These are phyloP conservation scores for Agroathelia rolfsii DNA, from an alignment of 1,284 basidiomycete genomes.

Conservation along the genomic window DNA sequence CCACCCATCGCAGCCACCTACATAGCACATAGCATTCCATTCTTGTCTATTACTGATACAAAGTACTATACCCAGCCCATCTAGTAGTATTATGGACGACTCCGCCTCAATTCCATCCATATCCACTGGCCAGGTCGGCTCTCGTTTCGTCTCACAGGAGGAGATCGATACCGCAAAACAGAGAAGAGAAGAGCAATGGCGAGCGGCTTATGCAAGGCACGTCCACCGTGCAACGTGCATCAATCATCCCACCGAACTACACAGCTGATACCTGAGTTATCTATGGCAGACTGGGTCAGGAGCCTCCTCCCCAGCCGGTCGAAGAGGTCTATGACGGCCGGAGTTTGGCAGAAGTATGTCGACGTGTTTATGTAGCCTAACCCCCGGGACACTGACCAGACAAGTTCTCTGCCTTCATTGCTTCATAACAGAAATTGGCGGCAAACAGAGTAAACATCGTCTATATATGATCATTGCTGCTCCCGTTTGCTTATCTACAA, in stretches of 20 bases:
- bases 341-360: constrained; percentile 79
- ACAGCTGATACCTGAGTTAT: constrained; percentile 10
- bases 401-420: too few species aligned
- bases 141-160: constrained; percentile 69
- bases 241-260: constrained; percentile 5
- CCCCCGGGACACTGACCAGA: constrained; percentile 28
- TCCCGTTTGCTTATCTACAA: constrained; percentile 14
- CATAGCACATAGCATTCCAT: too few species aligned
- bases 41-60: constrained; percentile 1
- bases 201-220: constrained; percentile 83
- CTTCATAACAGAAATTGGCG: constrained; percentile 56
- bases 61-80: background rate
- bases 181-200: constrained; percentile 80
- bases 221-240: constrained; percentile 12
- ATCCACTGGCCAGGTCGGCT: constrained; percentile 56
- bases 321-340: constrained; percentile 79
- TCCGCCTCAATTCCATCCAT: constrained; percentile 50
- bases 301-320: constrained; percentile 69
- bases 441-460: constrained; percentile 57
- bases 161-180: constrained; percentile 75
- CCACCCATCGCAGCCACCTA: too few species aligned
- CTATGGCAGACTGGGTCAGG: constrained; percentile 64
- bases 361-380: constrained; percentile 10
- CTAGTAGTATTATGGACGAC: constrained; percentile 22
- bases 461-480: constrained; percentile 8